Base-by-base conservation (phyloP, 164 flowering plant species). In the Berberis vulgaris region DNA sequence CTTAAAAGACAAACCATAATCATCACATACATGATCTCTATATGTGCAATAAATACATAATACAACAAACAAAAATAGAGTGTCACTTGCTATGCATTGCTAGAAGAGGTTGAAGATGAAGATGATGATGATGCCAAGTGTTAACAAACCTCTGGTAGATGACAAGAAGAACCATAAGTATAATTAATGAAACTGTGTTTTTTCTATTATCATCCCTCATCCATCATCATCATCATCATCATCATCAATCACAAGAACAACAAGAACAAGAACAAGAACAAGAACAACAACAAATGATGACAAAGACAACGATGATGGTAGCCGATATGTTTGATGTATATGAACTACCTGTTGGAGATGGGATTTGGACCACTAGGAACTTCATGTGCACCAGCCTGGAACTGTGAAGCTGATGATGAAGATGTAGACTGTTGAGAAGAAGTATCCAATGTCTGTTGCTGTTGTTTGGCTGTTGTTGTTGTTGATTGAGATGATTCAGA, bases 351-450 rank as follows among this genome's bases (percentile, higher is more conserved):
- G 65, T 67, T 67, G 45, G 93, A 84, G 63, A 84, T 85, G 50
- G 96, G 96, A 69, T 89, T 89, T 49, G 96, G 96, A 38, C 96
- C 96, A 62, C 96, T 87, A 0, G 93, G 96, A 55, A 89, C 96
- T 68, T 89, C 96, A 69, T 87, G 96, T 2, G 72, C 82, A 9
- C 74, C 69, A 26, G 74, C 87, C 63, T 80, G 82, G 58, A 79
- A 84, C 72, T 79, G 75, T 64, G 67, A 45, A 11, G 41, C 46
- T 7, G 74, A n/a, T 7, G 67, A 2, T 5, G 75, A 57, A 46
- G 76, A 49, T 45, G 42, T 60, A 43, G 74, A 43, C 5, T 70
- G 2, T 3, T 71, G 61, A 41, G 77, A 57, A 11, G 63, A 2
- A 2, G 62, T 12, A 1, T 53, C 62, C 44, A 43, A 55, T n/a